phyloP scores from a whole-genome alignment of 352 stramenopile genomes.

The Blastocystis sp. region DNA sequence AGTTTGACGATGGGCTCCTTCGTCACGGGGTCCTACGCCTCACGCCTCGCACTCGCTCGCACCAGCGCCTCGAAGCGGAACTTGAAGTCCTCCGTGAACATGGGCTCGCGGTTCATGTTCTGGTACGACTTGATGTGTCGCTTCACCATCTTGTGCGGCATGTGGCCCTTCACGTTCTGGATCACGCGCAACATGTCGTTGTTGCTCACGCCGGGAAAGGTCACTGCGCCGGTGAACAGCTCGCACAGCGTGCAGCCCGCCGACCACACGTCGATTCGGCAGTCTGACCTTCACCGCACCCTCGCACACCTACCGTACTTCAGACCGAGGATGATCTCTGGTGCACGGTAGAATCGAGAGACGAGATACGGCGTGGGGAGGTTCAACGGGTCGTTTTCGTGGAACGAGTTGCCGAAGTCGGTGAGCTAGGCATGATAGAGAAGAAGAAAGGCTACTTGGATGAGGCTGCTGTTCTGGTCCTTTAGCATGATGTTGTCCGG shows the following conservation, averaged over 20 bases:
- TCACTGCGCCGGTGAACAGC: constrained; percentile 92
- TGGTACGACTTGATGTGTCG: constrained; percentile 73
- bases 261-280: constrained; percentile 94
- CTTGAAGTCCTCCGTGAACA: constrained; percentile 73
- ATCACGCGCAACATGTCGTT: constrained; percentile 94
- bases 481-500: constrained; percentile 95
- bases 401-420: constrained; percentile 94
- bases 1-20: constrained; percentile 78
- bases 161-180: constrained; percentile 89
- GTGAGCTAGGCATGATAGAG: constrained; percentile 77
- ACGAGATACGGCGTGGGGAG: constrained; percentile 95
- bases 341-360: constrained; percentile 94
- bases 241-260: constrained; percentile 92
- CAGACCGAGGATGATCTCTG: constrained; percentile 86
- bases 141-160: constrained; percentile 78
- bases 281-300: constrained; percentile 74
- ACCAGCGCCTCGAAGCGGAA: constrained; percentile 72
- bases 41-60: not conserved
- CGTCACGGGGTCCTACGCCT: constrained; percentile 69
- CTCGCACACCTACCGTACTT: constrained; percentile 8
- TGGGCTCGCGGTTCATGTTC: constrained; percentile 71
- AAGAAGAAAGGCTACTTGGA: not conserved
- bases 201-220: constrained; percentile 93
- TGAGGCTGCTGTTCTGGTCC: constrained; percentile 87
- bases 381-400: constrained; percentile 83